Base-by-base conservation (phyloP, 768 basidiomycete genomes). In the Rhizopogon sp. region DNA sequence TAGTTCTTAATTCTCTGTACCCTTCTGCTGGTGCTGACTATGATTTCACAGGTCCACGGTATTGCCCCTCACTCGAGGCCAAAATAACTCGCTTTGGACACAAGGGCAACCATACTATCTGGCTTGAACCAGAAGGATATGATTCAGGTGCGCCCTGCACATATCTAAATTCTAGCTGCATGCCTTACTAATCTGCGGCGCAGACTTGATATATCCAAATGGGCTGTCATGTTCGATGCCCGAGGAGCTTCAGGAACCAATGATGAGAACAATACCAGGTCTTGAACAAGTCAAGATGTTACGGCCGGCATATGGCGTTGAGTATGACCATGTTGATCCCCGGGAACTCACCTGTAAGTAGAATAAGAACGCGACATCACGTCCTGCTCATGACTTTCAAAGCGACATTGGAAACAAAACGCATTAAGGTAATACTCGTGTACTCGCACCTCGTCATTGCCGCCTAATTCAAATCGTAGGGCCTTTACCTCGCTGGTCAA, bases 111-210 rank as follows among this genome's bases (percentile, higher is more conserved):
- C 93, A 96, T 62, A 83, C 71, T 2, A 79, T 95, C 41, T 96
- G 93, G 92, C 74, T 96, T 3, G 93, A 96, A 65, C 93, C 92
- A 0, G 93, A 96, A 65, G 93, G 93, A 0, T 93, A 91, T 56
- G 89, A 92, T 63, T 90, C 92, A 14, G 85, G 92, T 90, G 41
- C 31, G 65, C 4, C n/a, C n/a, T 11, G 3, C 35, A 37, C 5
- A 6, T 37, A 14, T 5, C 50, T 20, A 28, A 13, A 33, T 37
- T 11, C 6, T 5, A 14, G 11, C 41, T 29, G 37, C 25, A 37
- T 10, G 20, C 33, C 50, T 56, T 53, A 25, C 50, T 25, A 25
- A 25, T 17, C 10, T 59, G 25, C 42, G 35, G 42, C 22, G 11
- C 54, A 91, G 93, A 92, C 55, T 66, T 95, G 13, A 85, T 95